Evolutionary conservation across 495 filamentous ascomycete genomes (phyloP), one percentile per base, ranked within the genome.

Genomic region (Friedmanniomyces endolithicus): DNA sequence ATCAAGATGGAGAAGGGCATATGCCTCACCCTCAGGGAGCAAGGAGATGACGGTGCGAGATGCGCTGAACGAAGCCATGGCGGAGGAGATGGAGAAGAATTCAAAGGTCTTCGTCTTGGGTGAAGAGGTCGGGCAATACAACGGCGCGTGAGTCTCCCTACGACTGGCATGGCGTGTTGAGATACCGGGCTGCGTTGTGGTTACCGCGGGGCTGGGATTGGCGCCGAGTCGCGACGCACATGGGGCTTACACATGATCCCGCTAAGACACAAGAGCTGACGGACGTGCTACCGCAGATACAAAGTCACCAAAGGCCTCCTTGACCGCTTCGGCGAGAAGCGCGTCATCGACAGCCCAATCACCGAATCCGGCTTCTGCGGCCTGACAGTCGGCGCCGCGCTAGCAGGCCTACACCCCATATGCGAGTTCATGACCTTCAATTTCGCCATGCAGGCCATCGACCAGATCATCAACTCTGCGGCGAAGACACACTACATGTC

Each of bases 381-480:
- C 78, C 77, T 98, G 53, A 88, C 89, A 37, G 85, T 95, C 64
- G 92, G 92, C 65, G 86, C 92, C 69, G 92, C 92, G 46, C 80
- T 98, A 59, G 88, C 88, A 70, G 92, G 92, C 53, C 75, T 98
- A 65, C 84, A 90, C 77, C 92, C 92, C 43, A 80, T 98, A 63
- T 94, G 88, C 79, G 89, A 95, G 74, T 98, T 98, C 81, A 98
- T 98, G 92, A 98, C 92, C 63, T 98, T 95, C 86, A 98, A 98
- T 79, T 98, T 98, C 70, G 92, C 92, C 71, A 98, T 98, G 92
- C 92, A 98, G 76, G 85, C 92, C 61, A 98, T 98, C 71, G 92
- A 98, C 72, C 92, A 98, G 70, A 88, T 98, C 69, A 90, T 98
- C 82, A 98, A 98, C 80, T 95, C 89, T 47, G 92, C 88, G 52